Evolutionary conservation across 2,329 filamentous ascomycete species (phyloP).

Genomic region (Fusarium concolor): DNA sequence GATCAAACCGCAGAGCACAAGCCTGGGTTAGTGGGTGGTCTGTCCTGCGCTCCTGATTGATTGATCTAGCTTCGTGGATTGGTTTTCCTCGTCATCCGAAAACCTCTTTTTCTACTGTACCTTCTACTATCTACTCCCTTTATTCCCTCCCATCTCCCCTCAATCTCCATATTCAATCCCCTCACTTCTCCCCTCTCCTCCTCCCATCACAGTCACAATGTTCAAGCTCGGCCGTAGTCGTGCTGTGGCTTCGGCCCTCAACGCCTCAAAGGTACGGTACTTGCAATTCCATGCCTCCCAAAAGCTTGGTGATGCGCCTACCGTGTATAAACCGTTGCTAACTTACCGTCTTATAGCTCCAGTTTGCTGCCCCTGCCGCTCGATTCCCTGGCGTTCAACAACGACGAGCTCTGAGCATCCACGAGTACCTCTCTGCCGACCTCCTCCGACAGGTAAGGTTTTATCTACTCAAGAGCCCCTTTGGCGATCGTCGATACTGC

Average conservation of each 20-base stretch:
- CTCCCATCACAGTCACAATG: slow-evolving; percentile 66
- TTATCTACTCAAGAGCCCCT: slow-evolving; percentile 17
- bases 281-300: slow-evolving; percentile 40
- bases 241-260: slow-evolving; percentile 82
- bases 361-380: slow-evolving; percentile 58
- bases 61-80: slow-evolving; percentile 37
- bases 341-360: slow-evolving; percentile 41
- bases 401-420: slow-evolving; percentile 90
- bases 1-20: slow-evolving; percentile 21
- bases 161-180: slow-evolving; percentile 12
- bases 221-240: slow-evolving; percentile 88
- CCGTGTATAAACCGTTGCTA: slow-evolving; percentile 15
- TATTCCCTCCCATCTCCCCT: slow-evolving; percentile 10
- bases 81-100: slow-evolving; percentile 41
- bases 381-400: slow-evolving; percentile 79
- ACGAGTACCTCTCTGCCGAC: slow-evolving; percentile 97
- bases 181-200: slow-evolving; percentile 23
- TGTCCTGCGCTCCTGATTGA: slow-evolving; percentile 36
- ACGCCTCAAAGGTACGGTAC: slow-evolving; percentile 82
- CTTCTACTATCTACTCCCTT: slow-evolving; percentile 18
- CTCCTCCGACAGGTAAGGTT: slow-evolving; percentile 77
- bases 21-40: slow-evolving; percentile 28
- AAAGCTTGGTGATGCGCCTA: slow-evolving; percentile 18
- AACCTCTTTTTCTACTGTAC: slow-evolving; percentile 36
- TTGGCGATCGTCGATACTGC: slow-evolving; percentile 25